Conservation (phyloP, 257 asterid genomes). For the Striga asiatica region DNA sequence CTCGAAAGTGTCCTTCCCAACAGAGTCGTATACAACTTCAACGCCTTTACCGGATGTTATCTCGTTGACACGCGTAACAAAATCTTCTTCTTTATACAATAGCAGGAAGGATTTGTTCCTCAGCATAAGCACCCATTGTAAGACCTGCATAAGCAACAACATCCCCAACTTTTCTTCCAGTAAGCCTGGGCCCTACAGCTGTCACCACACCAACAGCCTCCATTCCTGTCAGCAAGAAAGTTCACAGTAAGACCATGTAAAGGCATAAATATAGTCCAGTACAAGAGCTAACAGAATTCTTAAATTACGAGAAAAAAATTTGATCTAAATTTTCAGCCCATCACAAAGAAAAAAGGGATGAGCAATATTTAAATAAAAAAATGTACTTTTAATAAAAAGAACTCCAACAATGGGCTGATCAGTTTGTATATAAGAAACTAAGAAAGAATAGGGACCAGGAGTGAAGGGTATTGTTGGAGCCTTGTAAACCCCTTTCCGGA, state of each 20-base stretch:
- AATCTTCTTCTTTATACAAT: slow-evolving; percentile 67
- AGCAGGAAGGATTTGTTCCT: slow-evolving; percentile 88
- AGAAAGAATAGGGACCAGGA: slow-evolving; percentile 52
- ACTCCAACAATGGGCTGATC: not conserved
- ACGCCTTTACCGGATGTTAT: slow-evolving; percentile 90
- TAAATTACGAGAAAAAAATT: not conserved
- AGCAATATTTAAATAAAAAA: not conserved
- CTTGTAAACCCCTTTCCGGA: slow-evolving; percentile 81
- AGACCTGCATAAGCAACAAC: slow-evolving; percentile 71
- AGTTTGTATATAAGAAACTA: not conserved
- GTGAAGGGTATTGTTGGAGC: slow-evolving; percentile 63
- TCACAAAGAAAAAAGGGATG: too few relatives aligned
- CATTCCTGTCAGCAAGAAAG: slow-evolving; percentile 42
- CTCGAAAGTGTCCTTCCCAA: slow-evolving; percentile 96
- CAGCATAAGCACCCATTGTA: slow-evolving; percentile 86
- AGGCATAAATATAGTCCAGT: not conserved
- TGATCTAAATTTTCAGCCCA: not conserved
- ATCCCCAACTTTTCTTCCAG: slow-evolving; percentile 79
- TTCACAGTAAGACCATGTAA: not conserved
- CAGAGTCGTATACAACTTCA: slow-evolving; percentile 95
- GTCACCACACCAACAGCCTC: slow-evolving; percentile 92
- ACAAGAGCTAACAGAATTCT: not conserved
- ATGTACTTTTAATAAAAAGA: not conserved
- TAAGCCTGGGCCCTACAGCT: slow-evolving; percentile 83
- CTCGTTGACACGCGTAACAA: slow-evolving; percentile 73